Evolutionary conservation across 805 yeast species (phyloP).

Genomic region (Cyberlindnera lachancei): DNA sequence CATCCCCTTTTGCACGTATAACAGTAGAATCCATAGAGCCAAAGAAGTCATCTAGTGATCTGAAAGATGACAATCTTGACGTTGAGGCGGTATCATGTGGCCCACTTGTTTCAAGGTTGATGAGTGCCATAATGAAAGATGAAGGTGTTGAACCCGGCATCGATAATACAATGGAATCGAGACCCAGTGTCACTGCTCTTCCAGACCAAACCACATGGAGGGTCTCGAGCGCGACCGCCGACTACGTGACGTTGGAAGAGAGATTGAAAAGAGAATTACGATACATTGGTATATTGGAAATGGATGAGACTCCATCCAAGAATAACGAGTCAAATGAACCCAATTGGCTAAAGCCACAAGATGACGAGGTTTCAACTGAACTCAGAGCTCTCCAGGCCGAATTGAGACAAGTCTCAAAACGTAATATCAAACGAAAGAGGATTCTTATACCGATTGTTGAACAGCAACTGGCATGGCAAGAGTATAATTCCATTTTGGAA

Average conservation of each 20-base stretch:
- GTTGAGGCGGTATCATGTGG: conserved; percentile 80
- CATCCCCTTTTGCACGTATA: conserved; percentile 40
- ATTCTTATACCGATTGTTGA: conserved; percentile 65
- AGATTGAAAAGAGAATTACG: conserved; percentile 79
- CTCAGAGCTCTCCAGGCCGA: conserved; percentile 66
- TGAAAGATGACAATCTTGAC: conserved; percentile 58
- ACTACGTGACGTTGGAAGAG: conserved; percentile 79
- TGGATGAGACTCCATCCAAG: conserved; percentile 12
- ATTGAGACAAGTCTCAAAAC: conserved; percentile 48
- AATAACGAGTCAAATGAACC: conserved; percentile 26
- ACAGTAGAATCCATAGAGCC: conserved; percentile 40
- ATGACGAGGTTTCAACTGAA: conserved; percentile 89
- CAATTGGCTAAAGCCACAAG: conserved; percentile 77
- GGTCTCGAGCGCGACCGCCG: conserved; percentile 40
- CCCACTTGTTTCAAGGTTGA: conserved; percentile 75
- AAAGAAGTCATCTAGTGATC: conserved; percentile 48
- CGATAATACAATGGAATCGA: conserved; percentile 22
- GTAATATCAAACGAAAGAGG: conserved; percentile 63
- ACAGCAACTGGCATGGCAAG: conserved; percentile 92
- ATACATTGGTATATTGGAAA: conserved; percentile 67
- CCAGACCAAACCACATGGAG: conserved; percentile 43
- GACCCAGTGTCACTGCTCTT: conserved; percentile 21
- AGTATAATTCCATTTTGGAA: conserved; percentile 80
- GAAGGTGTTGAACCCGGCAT: conserved; percentile 12
- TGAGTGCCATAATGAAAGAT: conserved; percentile 68